These are phyloP conservation scores for Hyphopichia homilentoma DNA, from an alignment of 805 yeast genomes.

Conservation along the genomic window DNA sequence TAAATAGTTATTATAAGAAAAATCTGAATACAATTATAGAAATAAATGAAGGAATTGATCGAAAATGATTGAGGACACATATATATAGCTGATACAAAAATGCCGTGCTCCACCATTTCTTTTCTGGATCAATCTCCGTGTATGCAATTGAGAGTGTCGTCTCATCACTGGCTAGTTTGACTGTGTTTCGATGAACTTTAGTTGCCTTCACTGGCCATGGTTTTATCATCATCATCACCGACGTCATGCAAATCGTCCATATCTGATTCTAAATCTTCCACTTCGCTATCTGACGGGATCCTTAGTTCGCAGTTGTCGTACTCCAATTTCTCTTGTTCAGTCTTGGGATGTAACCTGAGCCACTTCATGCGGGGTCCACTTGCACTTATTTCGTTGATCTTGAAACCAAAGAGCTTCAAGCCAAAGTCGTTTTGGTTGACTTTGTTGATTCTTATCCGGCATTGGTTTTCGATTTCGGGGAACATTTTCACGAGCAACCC, in stretches of 20 bases:
- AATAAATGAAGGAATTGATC: neutral
- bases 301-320: slow-evolving; percentile 61
- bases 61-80: no score
- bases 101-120: no score
- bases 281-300: slow-evolving; percentile 42
- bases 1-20: no score
- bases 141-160: no score
- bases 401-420: slow-evolving; percentile 84
- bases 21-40: slow-evolving; percentile 1
- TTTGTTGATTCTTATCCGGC: slow-evolving; percentile 48
- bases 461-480: slow-evolving; percentile 83
- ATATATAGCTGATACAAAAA: no score
- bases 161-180: no score
- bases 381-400: slow-evolving; percentile 64
- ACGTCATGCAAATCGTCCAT: slow-evolving; percentile 29
- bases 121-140: no score
- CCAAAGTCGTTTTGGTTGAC: slow-evolving; percentile 55
- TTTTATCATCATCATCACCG: slow-evolving; percentile 29
- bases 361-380: slow-evolving; percentile 96
- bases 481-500: slow-evolving; percentile 88
- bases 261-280: slow-evolving; percentile 18
- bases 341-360: slow-evolving; percentile 76
- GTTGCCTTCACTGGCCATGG: slow-evolving; percentile 39
- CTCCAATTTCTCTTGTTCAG: slow-evolving; percentile 59
- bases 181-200: no score